Base-by-base conservation (phyloP, 306 rosid species). In the Castanea crenata region DNA sequence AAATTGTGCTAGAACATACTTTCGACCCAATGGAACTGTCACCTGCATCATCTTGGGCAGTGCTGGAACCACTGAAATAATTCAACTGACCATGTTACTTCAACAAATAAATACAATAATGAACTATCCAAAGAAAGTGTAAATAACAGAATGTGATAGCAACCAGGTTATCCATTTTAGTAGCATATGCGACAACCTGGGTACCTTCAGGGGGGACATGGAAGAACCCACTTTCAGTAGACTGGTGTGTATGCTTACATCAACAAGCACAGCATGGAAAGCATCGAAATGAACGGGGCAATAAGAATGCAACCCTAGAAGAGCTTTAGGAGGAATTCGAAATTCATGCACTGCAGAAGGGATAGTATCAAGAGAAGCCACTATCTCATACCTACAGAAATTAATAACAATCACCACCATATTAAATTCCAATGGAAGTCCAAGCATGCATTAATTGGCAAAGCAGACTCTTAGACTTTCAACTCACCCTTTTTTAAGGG, bases 261-360 rank as follows among this genome's bases (percentile, higher is more conserved):
- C 92, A 72, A 89, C 81, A 63, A 89, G 90, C 79, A 89, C 90
- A n/a, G 92, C 77, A 74, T 89, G 90, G 74, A 86, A 86, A 44
- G 86, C 87, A 82, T 89, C 92, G 74, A 89, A 89, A 84, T 86
- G 90, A 55, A 89, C 88, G 52, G 92, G 92, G 77, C 85, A 86
- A 75, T 89, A 89, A 32, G 92, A 86, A 89, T 89, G 92, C 76
- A 89, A 76, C 64, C 92, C 92, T 74, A 80, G 59, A 61, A 89
- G 89, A 74, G 90, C 87, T 82, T 89, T 86, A 31, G 92, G 87
- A 56, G 92, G 92, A 78, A 89, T 86, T 6, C 90, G 85, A 61
- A 89, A 89, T 75, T 86, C 92, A 80, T 89, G 92, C 70, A 89
- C 84, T 21, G 92, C 87, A 15, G 87, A 86, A 74, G 92, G 76